A percentile compares a stretch with the other conserved stretches of the same genome.
These are phyloP conservation scores for Phytophthora pini DNA, from an alignment of 352 stramenopile genomes.

Conservation along the genomic window DNA sequence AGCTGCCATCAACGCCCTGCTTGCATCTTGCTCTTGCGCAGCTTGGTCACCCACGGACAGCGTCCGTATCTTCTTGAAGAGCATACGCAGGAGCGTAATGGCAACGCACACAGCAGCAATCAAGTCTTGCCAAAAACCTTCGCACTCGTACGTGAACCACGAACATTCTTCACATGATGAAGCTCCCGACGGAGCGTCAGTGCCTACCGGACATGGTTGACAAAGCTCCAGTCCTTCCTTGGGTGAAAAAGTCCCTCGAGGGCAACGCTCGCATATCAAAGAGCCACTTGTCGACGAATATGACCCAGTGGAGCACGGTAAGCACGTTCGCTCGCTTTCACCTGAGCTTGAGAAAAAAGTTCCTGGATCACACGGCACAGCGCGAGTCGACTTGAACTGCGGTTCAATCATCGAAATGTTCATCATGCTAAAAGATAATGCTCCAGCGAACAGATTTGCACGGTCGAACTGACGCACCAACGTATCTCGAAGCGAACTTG, in stretches of 20 bases:
- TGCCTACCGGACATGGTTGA: conserved; percentile 40
- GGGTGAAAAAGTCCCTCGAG: conserved; percentile 42
- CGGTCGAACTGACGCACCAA: conserved; percentile 32
- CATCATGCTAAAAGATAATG: conserved; percentile 22
- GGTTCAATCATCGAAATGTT: conserved; percentile 28
- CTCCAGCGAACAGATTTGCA: conserved; percentile 17
- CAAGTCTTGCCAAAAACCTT: conserved; percentile 67
- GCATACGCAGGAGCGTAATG: conserved; percentile 18
- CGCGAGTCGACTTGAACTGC: conserved; percentile 37
- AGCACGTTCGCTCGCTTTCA: conserved; percentile 23
- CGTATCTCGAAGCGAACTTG: conserved; percentile 24
- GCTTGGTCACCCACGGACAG: conserved; percentile 37
- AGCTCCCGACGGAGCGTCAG: conserved; percentile 43
- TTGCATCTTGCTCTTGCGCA: conserved; percentile 47
- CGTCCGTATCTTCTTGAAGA: conserved; percentile 42
- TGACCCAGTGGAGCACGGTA: conserved; percentile 43
- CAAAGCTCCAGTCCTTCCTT: conserved; percentile 48
- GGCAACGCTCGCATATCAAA: conserved; percentile 48
- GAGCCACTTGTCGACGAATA: conserved; percentile 38
- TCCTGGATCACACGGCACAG: conserved; percentile 35
- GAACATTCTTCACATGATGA: conserved; percentile 49
- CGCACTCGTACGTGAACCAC: conserved; percentile 60
- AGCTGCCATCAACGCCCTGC: conserved; percentile 50
- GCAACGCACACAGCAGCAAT: conserved; percentile 32
- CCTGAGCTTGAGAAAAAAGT: conserved; percentile 34